phyloP scores from a whole-genome alignment of 768 basidiomycete genomes.

The Boletus fagicola region DNA sequence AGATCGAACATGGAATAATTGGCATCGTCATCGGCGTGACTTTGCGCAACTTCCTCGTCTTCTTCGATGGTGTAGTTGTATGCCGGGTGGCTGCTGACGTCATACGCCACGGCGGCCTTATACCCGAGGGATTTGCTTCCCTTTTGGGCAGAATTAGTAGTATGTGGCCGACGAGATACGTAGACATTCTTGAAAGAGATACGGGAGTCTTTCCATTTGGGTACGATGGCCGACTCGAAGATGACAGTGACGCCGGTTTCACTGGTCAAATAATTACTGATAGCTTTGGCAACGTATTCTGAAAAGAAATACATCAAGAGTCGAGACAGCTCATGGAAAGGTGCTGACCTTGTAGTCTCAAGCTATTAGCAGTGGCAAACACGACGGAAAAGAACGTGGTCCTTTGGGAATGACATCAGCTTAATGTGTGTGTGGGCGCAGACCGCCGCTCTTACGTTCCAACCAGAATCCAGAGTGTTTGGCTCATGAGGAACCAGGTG shows the following conservation, averaged over 20 bases:
- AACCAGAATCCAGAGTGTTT: slow-evolving; percentile 92
- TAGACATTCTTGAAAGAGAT: slow-evolving; percentile 98
- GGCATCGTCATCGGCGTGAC: slow-evolving; percentile 48
- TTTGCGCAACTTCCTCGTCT: slow-evolving; percentile 40
- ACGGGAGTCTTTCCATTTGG: slow-evolving; percentile 94
- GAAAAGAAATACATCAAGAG: slow-evolving; percentile 12
- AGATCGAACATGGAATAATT: slow-evolving; percentile 93
- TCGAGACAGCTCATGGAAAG: neutral
- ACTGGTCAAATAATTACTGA: slow-evolving; percentile 90
- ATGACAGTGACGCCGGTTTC: slow-evolving; percentile 93
- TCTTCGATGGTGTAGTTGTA: slow-evolving; percentile 64
- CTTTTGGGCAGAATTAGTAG: slow-evolving; percentile 15
- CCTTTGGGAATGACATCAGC: slow-evolving; percentile 37
- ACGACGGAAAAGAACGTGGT: slow-evolving; percentile 96
- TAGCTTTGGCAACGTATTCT: slow-evolving; percentile 83
- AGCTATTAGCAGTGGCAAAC: slow-evolving; percentile 84
- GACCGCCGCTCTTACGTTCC: slow-evolving; percentile 48
- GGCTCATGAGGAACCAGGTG: slow-evolving; percentile 94
- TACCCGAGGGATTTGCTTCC: slow-evolving; percentile 39
- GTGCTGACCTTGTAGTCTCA: slow-evolving; percentile 72
- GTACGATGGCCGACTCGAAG: slow-evolving; percentile 97
- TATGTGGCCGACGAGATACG: slow-evolving; percentile 72
- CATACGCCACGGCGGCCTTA: slow-evolving; percentile 65
- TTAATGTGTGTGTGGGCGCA: neutral
- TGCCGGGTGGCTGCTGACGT: slow-evolving; percentile 73